phyloP scores from a whole-genome alignment of 2,329 filamentous ascomycete genomes.

The Ophiobolus disseminans region DNA sequence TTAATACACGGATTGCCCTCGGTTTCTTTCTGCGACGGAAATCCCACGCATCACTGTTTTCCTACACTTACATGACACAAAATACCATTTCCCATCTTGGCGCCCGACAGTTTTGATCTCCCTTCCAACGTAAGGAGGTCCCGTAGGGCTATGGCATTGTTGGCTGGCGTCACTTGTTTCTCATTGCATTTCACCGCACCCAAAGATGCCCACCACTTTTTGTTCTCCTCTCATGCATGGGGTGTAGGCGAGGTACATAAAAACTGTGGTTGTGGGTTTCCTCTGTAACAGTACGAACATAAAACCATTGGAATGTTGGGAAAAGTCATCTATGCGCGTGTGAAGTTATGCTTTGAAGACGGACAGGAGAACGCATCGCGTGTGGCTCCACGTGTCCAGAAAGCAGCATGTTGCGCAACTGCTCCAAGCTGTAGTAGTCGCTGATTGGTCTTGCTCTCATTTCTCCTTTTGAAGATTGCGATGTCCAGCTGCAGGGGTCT shows the following conservation, averaged over 20 bases:
- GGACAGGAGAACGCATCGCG: too few relatives aligned
- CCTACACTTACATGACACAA: not conserved
- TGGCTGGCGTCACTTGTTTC: conserved; percentile 39
- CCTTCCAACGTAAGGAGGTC: conserved; percentile 20
- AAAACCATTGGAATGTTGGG: conserved; percentile 1
- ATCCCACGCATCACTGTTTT: conserved; percentile 22
- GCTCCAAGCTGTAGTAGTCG: too few relatives aligned
- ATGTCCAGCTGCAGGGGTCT: too few relatives aligned
- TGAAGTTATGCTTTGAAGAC: too few relatives aligned
- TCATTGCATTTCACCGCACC: conserved; percentile 21
- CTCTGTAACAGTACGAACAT: conserved; percentile 35
- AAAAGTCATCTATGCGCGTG: not conserved
- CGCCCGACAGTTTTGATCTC: conserved; percentile 15
- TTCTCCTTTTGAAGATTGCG: too few relatives aligned
- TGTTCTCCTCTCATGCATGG: conserved; percentile 17
- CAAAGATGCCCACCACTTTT: conserved; percentile 8
- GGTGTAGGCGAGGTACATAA: too few relatives aligned
- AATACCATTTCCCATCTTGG: conserved; percentile 24
- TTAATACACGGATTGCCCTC: conserved; percentile 37
- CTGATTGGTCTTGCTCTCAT: too few relatives aligned
- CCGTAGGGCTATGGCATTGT: conserved; percentile 30
- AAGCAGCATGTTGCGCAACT: too few relatives aligned
- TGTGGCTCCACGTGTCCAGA: too few relatives aligned
- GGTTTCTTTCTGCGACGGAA: conserved; percentile 32
- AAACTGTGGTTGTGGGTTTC: conserved; percentile 11